Base-by-base conservation (phyloP, 2,329 filamentous ascomycete species). In the Xenoacremonium recifei region DNA sequence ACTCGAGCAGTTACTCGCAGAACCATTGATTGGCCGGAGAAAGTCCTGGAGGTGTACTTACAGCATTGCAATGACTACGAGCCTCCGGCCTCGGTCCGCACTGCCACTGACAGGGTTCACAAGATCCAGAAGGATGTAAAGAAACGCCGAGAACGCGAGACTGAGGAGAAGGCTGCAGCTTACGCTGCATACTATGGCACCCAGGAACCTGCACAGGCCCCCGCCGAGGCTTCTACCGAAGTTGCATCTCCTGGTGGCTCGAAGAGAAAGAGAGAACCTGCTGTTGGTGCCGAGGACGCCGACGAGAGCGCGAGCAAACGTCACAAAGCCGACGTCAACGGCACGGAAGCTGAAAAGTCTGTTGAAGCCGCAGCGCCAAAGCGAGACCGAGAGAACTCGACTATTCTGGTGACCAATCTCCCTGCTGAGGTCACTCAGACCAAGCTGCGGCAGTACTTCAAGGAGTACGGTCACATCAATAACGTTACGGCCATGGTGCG, bases 1-100 rank as follows among this genome's bases (percentile, higher is more conserved):
- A 79, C 83, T 48, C 80, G 87, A 42, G 92, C 87, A 7, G 76
- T 84, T 12, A 67, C 72, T 33, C 73, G 78, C 17, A 72, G 73
- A 34, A 78, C 76, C 3, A 66, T 93, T 15, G 87, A 93, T 60
- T 87, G 83, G 77, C 87, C 88, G 0, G 87, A 91, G 58, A 83
- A 82, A 54, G 71, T 91, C 21, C 70, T 91, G 51, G 84, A 89
- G 40, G 75, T 89, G 34, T 91, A 87, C 54, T 65, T 85, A 34
- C 80, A 84, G 45, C 87, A 92, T 61, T 96, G 91, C 62, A 90
- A 95, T 62, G 89, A 95, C 57, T 91, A 96, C 57, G 92, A 96
- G 64, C 80, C 84, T 40, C 84, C 88, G 1, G 76, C 86, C 19
- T 83, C 84, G 36, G 73, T 96, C 6, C 84, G 90, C 41, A 75